phyloP scores from a whole-genome alignment of 2,329 filamentous ascomycete species.

The Colletotrichum liaoningense region DNA sequence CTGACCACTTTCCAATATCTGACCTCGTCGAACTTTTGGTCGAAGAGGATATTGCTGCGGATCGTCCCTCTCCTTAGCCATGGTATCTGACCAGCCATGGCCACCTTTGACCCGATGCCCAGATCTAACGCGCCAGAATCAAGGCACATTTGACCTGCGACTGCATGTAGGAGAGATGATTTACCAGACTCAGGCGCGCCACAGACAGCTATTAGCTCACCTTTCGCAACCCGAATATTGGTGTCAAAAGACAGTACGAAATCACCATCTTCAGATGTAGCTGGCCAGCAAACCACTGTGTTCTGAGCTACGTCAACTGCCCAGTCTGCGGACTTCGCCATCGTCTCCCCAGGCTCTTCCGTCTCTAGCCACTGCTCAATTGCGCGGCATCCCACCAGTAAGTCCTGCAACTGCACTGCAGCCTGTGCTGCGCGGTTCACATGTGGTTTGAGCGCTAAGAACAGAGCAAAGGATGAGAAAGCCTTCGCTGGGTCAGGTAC shows the following conservation, averaged over 20 bases:
- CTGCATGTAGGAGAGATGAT: not conserved
- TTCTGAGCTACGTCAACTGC: not conserved
- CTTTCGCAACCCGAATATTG: not conserved
- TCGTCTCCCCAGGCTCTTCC: not conserved
- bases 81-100: not conserved
- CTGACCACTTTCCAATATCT: not conserved
- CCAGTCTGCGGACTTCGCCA: not conserved
- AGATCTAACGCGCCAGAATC: not conserved
- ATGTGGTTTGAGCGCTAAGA: constrained; percentile 7
- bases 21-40: not conserved
- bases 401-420: constrained; percentile 2
- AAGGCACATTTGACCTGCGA: constrained; percentile 2
- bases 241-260: not conserved
- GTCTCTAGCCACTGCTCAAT: constrained; percentile 4
- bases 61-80: not conserved
- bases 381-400: not conserved
- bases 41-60: not conserved
- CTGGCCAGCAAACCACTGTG: not conserved
- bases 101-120: not conserved
- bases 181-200: not conserved
- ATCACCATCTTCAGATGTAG: not conserved
- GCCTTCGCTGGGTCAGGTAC: not conserved
- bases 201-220: not conserved
- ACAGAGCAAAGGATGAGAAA: constrained; percentile 2
- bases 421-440: not conserved